phyloP scores from a whole-genome alignment of 192 early-diverging fungal species.

The Helicostylum pulchrum region DNA sequence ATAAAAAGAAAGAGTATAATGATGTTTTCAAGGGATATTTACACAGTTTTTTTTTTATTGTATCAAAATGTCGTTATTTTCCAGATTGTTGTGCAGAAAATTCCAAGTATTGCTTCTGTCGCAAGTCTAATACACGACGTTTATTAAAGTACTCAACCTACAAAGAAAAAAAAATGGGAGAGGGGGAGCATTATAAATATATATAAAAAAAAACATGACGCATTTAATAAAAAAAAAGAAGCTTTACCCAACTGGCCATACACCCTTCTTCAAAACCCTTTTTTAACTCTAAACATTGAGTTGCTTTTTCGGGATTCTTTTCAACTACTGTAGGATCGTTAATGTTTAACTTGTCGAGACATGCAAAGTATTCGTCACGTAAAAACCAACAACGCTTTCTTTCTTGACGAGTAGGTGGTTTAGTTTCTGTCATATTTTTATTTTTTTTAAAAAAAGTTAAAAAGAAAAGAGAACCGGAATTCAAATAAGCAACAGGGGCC shows the following conservation, averaged over 20 bases:
- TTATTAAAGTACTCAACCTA: constrained; percentile 60
- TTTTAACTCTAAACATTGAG: constrained; percentile 48
- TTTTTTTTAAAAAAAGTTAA: not conserved
- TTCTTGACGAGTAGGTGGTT: constrained; percentile 59
- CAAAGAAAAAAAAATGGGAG: too few species aligned
- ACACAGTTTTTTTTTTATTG: not conserved
- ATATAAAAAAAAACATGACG: not conserved
- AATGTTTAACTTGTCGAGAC: constrained; percentile 66
- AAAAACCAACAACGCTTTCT: constrained; percentile 74
- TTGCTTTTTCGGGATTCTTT: constrained; percentile 35
- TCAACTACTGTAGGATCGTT: constrained; percentile 49
- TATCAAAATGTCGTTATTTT: constrained; percentile 12
- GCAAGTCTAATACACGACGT: constrained; percentile 47
- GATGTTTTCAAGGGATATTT: not conserved
- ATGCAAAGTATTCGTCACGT: constrained; percentile 77
- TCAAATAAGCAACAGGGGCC: not conserved
- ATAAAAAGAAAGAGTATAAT: not conserved
- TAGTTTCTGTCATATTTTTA: constrained; percentile 8
- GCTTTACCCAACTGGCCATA: constrained; percentile 67
- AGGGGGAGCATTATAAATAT: not conserved
- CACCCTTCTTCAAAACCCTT: constrained; percentile 60
- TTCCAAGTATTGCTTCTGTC: constrained; percentile 48
- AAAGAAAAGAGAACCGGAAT: not conserved
- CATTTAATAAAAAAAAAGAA: not conserved
- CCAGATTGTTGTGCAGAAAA: constrained; percentile 34